phyloP scores from a whole-genome alignment of 208 protist species.

The Crithidia acanthocephali region DNA sequence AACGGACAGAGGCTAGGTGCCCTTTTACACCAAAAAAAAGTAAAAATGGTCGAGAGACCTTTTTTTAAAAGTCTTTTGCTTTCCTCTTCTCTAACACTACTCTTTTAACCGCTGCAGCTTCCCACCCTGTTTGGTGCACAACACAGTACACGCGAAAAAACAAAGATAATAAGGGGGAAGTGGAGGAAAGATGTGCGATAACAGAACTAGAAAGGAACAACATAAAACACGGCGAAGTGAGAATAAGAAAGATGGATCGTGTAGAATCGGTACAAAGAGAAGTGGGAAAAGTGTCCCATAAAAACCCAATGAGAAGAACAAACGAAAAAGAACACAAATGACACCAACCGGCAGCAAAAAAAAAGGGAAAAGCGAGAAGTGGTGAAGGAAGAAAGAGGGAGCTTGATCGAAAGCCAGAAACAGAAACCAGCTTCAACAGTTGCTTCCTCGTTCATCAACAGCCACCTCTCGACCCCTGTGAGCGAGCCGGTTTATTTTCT shows the following conservation, averaged over 20 bases:
- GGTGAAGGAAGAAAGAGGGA: neutral
- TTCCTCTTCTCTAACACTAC: constrained; percentile 2
- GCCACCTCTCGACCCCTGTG: too few species aligned
- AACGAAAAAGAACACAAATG: neutral
- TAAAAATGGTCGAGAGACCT: neutral
- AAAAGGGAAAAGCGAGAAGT: neutral
- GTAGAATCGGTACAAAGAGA: too few species aligned
- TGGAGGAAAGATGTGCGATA: neutral
- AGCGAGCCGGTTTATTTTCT: too few species aligned
- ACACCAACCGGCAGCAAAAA: too few species aligned
- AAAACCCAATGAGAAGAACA: too few species aligned
- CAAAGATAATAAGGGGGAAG: neutral
- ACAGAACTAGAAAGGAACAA: neutral
- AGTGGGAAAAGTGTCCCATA: too few species aligned
- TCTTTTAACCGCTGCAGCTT: neutral
- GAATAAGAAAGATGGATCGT: too few species aligned
- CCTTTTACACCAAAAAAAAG: neutral
- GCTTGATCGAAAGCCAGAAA: too few species aligned
- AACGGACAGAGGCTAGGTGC: neutral
- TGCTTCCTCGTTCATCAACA: too few species aligned
- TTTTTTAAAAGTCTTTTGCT: neutral
- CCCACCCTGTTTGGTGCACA: neutral
- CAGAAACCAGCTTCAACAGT: too few species aligned
- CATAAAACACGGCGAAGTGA: too few species aligned
- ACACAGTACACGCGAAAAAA: neutral